Evolutionary conservation across 495 filamentous ascomycete genomes (phyloP), one percentile per base, ranked within the genome.

Genomic region (Echria macrotheca): DNA sequence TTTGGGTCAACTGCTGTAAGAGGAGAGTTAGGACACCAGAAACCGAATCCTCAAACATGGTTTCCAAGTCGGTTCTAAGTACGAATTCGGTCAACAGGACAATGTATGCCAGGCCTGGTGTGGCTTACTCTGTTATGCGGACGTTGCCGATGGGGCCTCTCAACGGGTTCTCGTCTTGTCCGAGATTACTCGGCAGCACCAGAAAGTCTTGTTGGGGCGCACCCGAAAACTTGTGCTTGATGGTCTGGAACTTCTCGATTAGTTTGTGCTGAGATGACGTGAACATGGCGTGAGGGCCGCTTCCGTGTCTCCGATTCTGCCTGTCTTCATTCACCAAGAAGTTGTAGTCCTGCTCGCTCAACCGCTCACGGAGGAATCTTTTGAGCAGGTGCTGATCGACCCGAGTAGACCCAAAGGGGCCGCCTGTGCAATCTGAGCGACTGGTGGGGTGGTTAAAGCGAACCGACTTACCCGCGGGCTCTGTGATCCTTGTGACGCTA

Each of bases 21-120:
- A 55, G 45, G 21, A 55, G 31, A 18, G 28, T 11, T 3, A 11
- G 12, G 19, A 24, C 50, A 1, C 45, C 52, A 4, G 22, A 37
- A 14, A 55, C 52, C 0, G 28, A 49, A 6, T 50, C 52, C 15
- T 15, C 3, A 18, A 55, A 55, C 40, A 55, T 55, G 5, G 31
- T 32, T 12, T 40, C 44, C 32, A 56, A 17, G 22, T 56, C 53
- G 19, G 23, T 28, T 2, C 41, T 47, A 31, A 26, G 12, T 6
- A 6, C 6, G 6, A 31, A 12, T 31, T 31, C 6, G 28, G 6
- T 6, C 12, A 12, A 31, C 28, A 6, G 6, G 28, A 31, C 6
- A 12, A 6, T 6, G 28, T 12, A 31, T 31, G n/a, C n/a, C 12
- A 31, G 28, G 28, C 6, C 12, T 6, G 28, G 28, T 6, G 12